Evolutionary conservation across 2,329 filamentous ascomycete genomes (phyloP).

Genomic region (Simplicillium aogashimaense): DNA sequence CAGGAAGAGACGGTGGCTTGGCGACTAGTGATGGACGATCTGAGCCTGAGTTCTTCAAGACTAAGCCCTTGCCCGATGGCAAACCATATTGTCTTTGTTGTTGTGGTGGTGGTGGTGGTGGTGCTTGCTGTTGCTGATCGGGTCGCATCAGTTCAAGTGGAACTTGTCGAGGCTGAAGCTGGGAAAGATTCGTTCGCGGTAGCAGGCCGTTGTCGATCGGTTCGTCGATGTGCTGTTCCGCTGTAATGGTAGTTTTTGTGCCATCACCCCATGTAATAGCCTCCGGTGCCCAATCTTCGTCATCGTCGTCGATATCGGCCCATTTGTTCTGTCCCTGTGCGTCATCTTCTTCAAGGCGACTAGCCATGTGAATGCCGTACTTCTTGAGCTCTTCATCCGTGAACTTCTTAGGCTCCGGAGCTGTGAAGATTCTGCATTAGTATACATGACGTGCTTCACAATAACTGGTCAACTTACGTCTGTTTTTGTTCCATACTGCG

Average conservation of each 20-base stretch:
- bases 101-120: conserved; percentile 13
- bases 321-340: conserved; percentile 68
- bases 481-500: conserved; percentile 84
- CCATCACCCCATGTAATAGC: conserved; percentile 83
- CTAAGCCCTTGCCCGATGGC: conserved; percentile 48
- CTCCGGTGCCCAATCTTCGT: conserved; percentile 79
- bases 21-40: conserved; percentile 66
- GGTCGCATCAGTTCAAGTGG: conserved; percentile 4
- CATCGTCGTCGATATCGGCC: conserved; percentile 84
- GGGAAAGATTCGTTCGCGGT: background rate
- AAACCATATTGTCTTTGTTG: conserved; percentile 35
- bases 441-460: background rate
- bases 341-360: conserved; percentile 67
- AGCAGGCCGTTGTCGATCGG: background rate
- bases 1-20: conserved; percentile 56
- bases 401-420: conserved; percentile 68
- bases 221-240: conserved; percentile 35
- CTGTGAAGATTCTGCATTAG: conserved; percentile 29
- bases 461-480: conserved; percentile 44
- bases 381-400: conserved; percentile 83
- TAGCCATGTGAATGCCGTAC: conserved; percentile 78
- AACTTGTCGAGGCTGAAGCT: background rate
- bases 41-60: conserved; percentile 52
- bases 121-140: conserved; percentile 4
- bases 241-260: conserved; percentile 67